Percentiles rank a stretch among this genome's conserved stretches.
These are phyloP conservation scores for Xylaria sp. DNA, from an alignment of 2,329 filamentous ascomycete species.

Conservation along the genomic window DNA sequence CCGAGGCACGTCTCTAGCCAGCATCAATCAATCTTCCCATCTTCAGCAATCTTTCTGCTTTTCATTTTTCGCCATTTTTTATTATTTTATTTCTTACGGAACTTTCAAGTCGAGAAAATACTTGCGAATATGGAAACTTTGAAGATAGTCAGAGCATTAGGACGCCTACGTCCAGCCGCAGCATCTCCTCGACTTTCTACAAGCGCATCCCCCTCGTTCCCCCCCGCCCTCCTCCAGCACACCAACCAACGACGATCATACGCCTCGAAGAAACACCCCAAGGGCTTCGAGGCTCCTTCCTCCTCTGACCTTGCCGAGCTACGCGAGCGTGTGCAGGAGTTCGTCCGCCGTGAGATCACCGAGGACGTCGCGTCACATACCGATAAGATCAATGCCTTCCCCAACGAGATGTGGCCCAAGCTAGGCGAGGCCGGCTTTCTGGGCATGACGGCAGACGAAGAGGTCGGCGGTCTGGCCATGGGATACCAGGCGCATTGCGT, in stretches of 20 bases:
- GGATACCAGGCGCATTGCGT: conserved; percentile 97
- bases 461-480: conserved; percentile 86
- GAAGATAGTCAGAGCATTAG: conserved; percentile 46
- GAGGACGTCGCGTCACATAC: conserved; percentile 81
- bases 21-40: conserved; percentile 12
- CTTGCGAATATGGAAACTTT: conserved; percentile 49
- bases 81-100: too few relatives aligned
- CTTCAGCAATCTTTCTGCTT: conserved; percentile 7
- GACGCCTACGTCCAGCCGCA: conserved; percentile 20
- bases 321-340: conserved; percentile 85
- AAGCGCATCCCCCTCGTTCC: conserved; percentile 26
- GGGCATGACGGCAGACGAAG: conserved; percentile 91
- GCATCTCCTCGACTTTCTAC: conserved; percentile 26
- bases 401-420: conserved; percentile 90
- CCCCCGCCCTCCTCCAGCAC: conserved; percentile 35
- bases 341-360: conserved; percentile 84
- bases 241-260: conserved; percentile 45
- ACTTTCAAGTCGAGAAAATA: too few relatives aligned
- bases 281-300: conserved; percentile 71
- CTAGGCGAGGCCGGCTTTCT: conserved; percentile 90
- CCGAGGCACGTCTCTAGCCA: background rate
- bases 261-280: conserved; percentile 67
- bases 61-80: too few relatives aligned
- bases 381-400: conserved; percentile 89
- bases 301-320: conserved; percentile 78